Percentiles rank a stretch among this genome's conserved stretches.
Conservation (phyloP, 2,329 filamentous ascomycete genomes). For the Trichoderma lentiforme region DNA sequence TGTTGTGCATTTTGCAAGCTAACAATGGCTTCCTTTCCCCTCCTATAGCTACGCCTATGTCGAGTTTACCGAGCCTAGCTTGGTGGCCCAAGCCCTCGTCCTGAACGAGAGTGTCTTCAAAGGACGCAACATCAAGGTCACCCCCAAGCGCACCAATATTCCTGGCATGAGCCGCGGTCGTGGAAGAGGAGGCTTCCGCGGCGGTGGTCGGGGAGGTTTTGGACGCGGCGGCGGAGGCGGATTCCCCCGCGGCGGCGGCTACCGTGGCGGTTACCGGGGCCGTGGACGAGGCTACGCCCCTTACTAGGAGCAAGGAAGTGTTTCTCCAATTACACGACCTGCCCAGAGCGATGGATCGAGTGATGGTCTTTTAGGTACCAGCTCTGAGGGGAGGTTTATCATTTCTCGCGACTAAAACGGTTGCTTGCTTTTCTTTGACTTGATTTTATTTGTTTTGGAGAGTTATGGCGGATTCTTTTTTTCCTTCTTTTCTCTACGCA, state of each 20-base stretch:
- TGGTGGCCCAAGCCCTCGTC: slow-evolving; percentile 90
- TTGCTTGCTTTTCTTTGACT: neutral
- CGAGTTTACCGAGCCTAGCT: slow-evolving; percentile 90
- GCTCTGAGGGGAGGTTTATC: slow-evolving; percentile 9
- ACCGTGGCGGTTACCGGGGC: slow-evolving; percentile 65
- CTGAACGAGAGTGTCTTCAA: slow-evolving; percentile 96
- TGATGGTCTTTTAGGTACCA: neutral
- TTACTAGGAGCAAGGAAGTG: slow-evolving; percentile 51
- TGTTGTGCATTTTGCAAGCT: neutral
- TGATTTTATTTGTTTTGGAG: slow-evolving; percentile 4
- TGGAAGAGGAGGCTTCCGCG: slow-evolving; percentile 53
- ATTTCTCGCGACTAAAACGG: slow-evolving; percentile 5
- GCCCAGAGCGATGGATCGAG: slow-evolving; percentile 22
- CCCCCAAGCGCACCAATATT: slow-evolving; percentile 91
- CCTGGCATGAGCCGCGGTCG: slow-evolving; percentile 88
- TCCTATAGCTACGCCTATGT: slow-evolving; percentile 87
- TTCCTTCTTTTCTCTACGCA: neutral
- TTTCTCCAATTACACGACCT: slow-evolving; percentile 23
- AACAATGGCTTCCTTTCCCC: neutral
- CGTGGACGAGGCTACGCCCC: slow-evolving; percentile 63
- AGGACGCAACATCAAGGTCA: slow-evolving; percentile 91
- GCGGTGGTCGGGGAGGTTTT: slow-evolving; percentile 41
- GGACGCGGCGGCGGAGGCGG: slow-evolving; percentile 48
- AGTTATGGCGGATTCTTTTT: slow-evolving; percentile 4
- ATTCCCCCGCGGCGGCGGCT: slow-evolving; percentile 53